Evolutionary conservation across 345 rosid species (phyloP).

Genomic region (Eucalyptus regnans): DNA sequence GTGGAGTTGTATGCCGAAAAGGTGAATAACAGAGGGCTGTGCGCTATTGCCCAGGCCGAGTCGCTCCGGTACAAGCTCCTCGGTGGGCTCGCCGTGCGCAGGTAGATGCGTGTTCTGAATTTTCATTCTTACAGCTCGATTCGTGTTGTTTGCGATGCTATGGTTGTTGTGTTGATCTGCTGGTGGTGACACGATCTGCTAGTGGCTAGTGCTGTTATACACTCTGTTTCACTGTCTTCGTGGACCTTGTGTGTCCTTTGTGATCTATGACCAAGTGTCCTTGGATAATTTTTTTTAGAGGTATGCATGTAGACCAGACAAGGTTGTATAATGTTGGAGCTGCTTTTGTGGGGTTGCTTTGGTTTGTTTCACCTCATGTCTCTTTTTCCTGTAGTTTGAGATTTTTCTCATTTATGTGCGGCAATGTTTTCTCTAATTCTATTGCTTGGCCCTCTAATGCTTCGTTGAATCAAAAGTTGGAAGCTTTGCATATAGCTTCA

Average conservation of each 20-base stretch:
- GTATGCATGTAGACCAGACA: neutral
- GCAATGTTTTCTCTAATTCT: neutral
- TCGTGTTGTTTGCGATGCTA: neutral
- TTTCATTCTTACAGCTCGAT: neutral
- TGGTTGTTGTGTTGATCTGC: neutral
- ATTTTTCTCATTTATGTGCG: neutral
- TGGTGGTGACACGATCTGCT: neutral
- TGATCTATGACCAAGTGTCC: neutral
- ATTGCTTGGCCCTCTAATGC: neutral
- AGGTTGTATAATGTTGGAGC: neutral
- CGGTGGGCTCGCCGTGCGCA: conserved; percentile 85
- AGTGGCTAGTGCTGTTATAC: neutral
- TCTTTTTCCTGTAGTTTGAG: neutral
- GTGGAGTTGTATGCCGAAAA: conserved; percentile 87
- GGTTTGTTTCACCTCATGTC: neutral
- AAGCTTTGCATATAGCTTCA: neutral
- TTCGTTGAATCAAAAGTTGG: neutral
- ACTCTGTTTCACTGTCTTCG: neutral
- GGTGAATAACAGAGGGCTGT: conserved; percentile 67
- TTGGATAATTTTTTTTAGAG: neutral
- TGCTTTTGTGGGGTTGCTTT: neutral
- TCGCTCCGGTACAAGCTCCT: conserved; percentile 92
- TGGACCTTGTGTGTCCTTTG: neutral
- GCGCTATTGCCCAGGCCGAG: conserved; percentile 86
- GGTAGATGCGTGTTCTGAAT: conserved; percentile 10